Evolutionary conservation across 352 stramenopile species (phyloP).

Genomic region (Phytopythium delawarense): DNA sequence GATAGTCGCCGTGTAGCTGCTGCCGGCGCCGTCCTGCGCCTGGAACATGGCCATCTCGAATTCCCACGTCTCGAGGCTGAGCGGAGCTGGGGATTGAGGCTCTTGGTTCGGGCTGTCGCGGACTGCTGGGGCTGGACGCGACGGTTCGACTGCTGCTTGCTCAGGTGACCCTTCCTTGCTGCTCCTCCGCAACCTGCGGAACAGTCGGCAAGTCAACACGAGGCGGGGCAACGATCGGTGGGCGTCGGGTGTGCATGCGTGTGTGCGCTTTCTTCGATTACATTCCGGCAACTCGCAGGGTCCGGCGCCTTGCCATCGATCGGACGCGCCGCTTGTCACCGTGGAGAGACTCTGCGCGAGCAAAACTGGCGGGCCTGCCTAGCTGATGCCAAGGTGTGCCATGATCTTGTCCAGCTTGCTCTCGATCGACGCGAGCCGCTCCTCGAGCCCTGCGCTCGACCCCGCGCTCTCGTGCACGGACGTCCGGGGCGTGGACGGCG

Average conservation of each 20-base stretch:
- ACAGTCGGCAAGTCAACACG: neutral
- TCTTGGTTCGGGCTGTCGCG: neutral
- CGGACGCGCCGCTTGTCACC: neutral
- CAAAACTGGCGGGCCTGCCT: slow-evolving; percentile 1
- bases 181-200: neutral
- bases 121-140: neutral
- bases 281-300: neutral
- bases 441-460: slow-evolving; percentile 32
- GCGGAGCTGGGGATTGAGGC: too few relatives aligned
- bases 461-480: slow-evolving; percentile 19
- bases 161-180: neutral
- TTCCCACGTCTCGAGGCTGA: too few relatives aligned
- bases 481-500: slow-evolving; percentile 46
- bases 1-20: slow-evolving; percentile 92
- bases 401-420: slow-evolving; percentile 90
- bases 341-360: neutral
- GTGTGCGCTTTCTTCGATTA: neutral
- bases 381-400: slow-evolving; percentile 73
- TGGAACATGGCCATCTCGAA: slow-evolving; percentile 47
- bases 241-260: neutral
- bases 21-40: slow-evolving; percentile 46
- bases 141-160: neutral
- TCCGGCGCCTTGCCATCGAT: neutral
- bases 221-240: neutral
- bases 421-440: slow-evolving; percentile 72